A percentile compares a stretch with the other conserved stretches of the same genome.
phyloP scores from a whole-genome alignment of 495 filamentous ascomycete genomes.

The Aspergillus olivimuriae region DNA sequence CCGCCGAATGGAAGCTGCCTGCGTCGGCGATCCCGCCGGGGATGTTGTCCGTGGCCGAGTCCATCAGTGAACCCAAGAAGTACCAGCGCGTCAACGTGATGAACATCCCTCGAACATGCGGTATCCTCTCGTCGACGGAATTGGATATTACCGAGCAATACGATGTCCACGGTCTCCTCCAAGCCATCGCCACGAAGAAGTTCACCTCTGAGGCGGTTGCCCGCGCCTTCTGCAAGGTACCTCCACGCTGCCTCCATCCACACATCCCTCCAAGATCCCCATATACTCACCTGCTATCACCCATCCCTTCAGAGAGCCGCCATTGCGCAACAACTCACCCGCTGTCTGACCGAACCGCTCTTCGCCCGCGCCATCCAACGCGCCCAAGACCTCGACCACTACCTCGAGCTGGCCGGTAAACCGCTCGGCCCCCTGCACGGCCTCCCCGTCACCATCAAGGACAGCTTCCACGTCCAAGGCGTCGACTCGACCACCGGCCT shows the following conservation, averaged over 20 bases:
- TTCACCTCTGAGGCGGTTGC: slow-evolving; percentile 50
- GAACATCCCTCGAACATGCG: slow-evolving; percentile 41
- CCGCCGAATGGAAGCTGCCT: slow-evolving; percentile 40
- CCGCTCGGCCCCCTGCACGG: slow-evolving; percentile 60
- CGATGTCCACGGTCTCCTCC: slow-evolving; percentile 44
- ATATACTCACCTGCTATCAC: not conserved
- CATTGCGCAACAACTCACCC: slow-evolving; percentile 55
- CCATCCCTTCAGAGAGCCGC: slow-evolving; percentile 40
- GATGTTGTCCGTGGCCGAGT: slow-evolving; percentile 37
- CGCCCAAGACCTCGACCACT: slow-evolving; percentile 53
- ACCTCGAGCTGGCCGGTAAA: slow-evolving; percentile 40
- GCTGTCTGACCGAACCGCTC: slow-evolving; percentile 62
- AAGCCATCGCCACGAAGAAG: slow-evolving; percentile 37
- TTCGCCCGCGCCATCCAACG: slow-evolving; percentile 53
- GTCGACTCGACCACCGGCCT: slow-evolving; percentile 56
- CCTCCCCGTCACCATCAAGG: slow-evolving; percentile 60
- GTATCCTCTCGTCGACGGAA: slow-evolving; percentile 46
- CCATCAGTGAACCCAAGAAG: slow-evolving; percentile 27
- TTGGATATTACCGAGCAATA: slow-evolving; percentile 53
- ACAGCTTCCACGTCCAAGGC: slow-evolving; percentile 57
- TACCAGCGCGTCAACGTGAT: slow-evolving; percentile 35
- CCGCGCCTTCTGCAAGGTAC: slow-evolving; percentile 55
- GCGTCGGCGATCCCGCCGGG: slow-evolving; percentile 27
- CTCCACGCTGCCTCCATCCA: not conserved
- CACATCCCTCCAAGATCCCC: not conserved